These are phyloP conservation scores for Rusavskia elegans DNA, from an alignment of 495 filamentous ascomycete genomes.

Conservation along the genomic window DNA sequence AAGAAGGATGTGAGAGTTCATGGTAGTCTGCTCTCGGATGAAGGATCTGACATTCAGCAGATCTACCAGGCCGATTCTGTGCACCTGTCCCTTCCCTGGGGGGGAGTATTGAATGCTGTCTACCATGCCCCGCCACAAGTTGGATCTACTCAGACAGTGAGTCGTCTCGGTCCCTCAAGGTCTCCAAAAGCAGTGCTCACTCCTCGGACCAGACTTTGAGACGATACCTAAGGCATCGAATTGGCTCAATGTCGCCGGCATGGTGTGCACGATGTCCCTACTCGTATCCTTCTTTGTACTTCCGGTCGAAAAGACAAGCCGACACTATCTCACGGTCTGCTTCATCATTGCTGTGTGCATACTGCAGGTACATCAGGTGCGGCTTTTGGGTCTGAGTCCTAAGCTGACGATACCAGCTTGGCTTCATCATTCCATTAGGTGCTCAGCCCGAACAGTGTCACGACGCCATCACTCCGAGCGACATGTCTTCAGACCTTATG, in stretches of 20 bases:
- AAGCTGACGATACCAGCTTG: conserved; percentile 38
- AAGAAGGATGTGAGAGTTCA: conserved; percentile 46
- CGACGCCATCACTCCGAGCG: conserved; percentile 82
- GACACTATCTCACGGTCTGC: conserved; percentile 85
- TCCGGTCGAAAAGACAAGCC: conserved; percentile 76
- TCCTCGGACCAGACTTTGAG: conserved; percentile 35
- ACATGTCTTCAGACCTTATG: conserved; percentile 65
- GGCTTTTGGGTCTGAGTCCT: conserved; percentile 8
- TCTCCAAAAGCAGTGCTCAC: conserved; percentile 6
- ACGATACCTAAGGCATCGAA: conserved; percentile 47
- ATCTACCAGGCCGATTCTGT: conserved; percentile 50
- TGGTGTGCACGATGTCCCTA: conserved; percentile 58
- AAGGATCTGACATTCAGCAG: conserved; percentile 24
- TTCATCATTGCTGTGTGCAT: conserved; percentile 57
- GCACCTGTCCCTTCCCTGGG: conserved; percentile 28
- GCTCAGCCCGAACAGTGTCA: conserved; percentile 68
- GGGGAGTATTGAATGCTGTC: conserved; percentile 48
- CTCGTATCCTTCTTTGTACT: conserved; percentile 69
- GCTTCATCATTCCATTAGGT: conserved; percentile 82
- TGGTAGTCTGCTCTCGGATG: conserved; percentile 3
- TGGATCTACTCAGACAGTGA: conserved; percentile 62
- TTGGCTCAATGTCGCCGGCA: conserved; percentile 64
- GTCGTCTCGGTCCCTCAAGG: neutral
- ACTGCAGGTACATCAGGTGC: conserved; percentile 48
- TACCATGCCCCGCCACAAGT: conserved; percentile 76